A percentile compares a stretch with the other conserved stretches of the same genome.
Evolutionary conservation across 768 basidiomycete species (phyloP).

Genomic region (Suillus lakei): DNA sequence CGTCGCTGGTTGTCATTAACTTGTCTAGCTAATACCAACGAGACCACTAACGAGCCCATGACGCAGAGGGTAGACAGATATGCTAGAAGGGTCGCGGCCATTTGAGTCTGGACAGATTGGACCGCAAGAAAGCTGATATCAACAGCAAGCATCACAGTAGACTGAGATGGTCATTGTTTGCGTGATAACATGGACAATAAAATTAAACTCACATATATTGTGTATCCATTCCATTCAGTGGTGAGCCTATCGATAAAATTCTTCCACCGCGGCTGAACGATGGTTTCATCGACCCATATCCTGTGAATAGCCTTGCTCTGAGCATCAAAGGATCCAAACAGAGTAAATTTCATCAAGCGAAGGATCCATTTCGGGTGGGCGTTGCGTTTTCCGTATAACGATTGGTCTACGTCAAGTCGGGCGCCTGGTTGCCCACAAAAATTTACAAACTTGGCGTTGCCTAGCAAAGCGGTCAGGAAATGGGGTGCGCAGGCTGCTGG

Average conservation of each 20-base stretch:
- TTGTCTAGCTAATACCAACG: slow-evolving; percentile 21
- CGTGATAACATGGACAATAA: background rate
- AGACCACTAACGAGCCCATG: slow-evolving; percentile 6
- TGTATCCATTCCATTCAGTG: slow-evolving; percentile 52
- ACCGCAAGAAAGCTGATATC: slow-evolving; percentile 14
- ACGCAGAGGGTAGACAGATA: slow-evolving; percentile 12
- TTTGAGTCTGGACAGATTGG: background rate
- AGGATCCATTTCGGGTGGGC: slow-evolving; percentile 15
- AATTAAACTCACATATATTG: slow-evolving; percentile 45
- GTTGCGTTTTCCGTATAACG: slow-evolving; percentile 18
- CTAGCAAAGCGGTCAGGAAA: slow-evolving; percentile 15
- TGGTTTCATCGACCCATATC: slow-evolving; percentile 49
- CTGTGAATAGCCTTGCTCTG: slow-evolving; percentile 45
- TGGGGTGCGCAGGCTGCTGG: background rate
- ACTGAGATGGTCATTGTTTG: background rate
- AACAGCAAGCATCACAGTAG: slow-evolving; percentile 18
- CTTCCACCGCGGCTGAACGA: slow-evolving; percentile 43
- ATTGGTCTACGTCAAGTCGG: slow-evolving; percentile 34
- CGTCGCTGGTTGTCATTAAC: slow-evolving; percentile 30
- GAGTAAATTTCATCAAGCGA: slow-evolving; percentile 32
- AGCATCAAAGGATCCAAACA: slow-evolving; percentile 51
- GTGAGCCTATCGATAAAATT: slow-evolving; percentile 45
- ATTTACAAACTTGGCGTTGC: slow-evolving; percentile 34
- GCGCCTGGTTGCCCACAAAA: slow-evolving; percentile 42
- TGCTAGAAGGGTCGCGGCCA: background rate